Evolutionary conservation across 306 rosid species (phyloP).

Genomic region (Castanea mollissima): DNA sequence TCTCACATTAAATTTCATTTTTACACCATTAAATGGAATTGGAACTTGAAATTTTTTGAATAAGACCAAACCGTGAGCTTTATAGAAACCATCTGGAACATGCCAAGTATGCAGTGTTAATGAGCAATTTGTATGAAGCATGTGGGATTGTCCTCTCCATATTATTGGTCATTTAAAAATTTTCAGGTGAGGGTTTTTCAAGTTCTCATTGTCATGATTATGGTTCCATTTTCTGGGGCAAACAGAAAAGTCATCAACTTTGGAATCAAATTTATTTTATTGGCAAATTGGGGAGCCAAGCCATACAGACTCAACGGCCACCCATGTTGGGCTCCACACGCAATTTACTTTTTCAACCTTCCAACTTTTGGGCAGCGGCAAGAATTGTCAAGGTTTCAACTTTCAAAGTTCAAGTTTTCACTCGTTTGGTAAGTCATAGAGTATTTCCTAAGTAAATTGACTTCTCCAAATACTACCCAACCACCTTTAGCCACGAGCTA

Average conservation of each 20-base stretch:
- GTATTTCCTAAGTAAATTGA: not conserved
- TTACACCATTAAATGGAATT: no score
- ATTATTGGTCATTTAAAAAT: not conserved
- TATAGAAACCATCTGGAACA: not conserved
- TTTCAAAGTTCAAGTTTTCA: not conserved
- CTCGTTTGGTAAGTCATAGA: not conserved
- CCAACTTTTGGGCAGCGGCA: not conserved
- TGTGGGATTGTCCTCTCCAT: not conserved
- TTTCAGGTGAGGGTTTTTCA: slow-evolving; percentile 6
- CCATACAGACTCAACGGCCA: slow-evolving; percentile 11
- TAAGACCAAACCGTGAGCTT: not conserved
- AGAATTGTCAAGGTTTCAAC: not conserved
- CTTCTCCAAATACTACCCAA: not conserved
- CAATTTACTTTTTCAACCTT: not conserved
- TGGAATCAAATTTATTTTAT: slow-evolving; percentile 16
- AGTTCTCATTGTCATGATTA: slow-evolving; percentile 26
- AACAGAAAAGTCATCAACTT: slow-evolving; percentile 22
- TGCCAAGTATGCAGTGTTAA: no score
- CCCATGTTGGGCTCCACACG: slow-evolving; percentile 32
- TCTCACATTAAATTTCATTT: no score
- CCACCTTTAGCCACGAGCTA: not conserved
- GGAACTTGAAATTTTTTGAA: not conserved
- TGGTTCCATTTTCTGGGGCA: slow-evolving; percentile 41
- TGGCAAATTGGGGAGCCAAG: slow-evolving; percentile 6
- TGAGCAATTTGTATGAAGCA: not conserved